Percentiles rank a stretch among this genome's conserved stretches.
Evolutionary conservation across 306 rosid species (phyloP).

Genomic region (Quercus glauca): DNA sequence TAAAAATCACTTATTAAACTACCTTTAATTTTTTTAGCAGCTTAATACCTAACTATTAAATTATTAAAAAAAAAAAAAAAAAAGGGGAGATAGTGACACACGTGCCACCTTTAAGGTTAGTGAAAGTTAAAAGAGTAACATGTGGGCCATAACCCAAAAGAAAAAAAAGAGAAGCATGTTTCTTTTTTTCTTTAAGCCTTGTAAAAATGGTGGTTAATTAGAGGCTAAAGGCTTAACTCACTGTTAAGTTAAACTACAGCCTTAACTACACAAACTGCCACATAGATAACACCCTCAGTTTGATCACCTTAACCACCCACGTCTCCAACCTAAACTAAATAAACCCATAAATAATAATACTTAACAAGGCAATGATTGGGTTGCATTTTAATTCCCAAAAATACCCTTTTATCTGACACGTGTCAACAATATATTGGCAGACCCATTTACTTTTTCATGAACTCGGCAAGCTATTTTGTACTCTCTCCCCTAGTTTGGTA

Average conservation of each 20-base stretch:
- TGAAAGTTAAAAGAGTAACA: neutral
- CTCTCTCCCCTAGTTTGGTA: neutral
- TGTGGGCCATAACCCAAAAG: neutral
- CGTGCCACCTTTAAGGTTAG: neutral
- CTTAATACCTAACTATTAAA: no score
- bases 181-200: neutral
- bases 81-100: neutral
- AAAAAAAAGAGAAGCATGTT: neutral
- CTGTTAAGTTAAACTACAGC: neutral
- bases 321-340: neutral
- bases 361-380: slow-evolving; percentile 38
- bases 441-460: neutral
- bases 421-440: neutral
- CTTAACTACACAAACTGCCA: neutral
- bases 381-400: neutral
- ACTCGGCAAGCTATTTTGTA: neutral
- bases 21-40: fast-evolving
- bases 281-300: neutral
- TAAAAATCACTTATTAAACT: fast-evolving
- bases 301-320: slow-evolving; percentile 7
- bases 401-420: slow-evolving; percentile 11
- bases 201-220: neutral
- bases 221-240: neutral
- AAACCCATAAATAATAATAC: neutral
- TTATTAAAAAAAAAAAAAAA: neutral